These are phyloP conservation scores for Teratosphaeria gauchensis DNA, from an alignment of 2,329 filamentous ascomycete genomes.

Conservation along the genomic window DNA sequence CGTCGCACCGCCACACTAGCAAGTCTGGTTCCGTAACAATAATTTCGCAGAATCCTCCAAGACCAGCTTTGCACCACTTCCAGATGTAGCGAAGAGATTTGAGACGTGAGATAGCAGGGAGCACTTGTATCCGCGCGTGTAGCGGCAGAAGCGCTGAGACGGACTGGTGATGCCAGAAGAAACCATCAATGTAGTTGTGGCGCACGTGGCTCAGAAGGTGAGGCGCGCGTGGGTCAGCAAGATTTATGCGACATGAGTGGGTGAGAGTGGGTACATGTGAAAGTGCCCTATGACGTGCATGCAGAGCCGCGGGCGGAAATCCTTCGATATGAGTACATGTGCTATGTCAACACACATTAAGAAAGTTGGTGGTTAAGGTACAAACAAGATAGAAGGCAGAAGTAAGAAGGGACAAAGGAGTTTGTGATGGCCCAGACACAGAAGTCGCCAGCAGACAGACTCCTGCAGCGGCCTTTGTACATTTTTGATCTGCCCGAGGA, in stretches of 20 bases:
- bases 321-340: too few species aligned
- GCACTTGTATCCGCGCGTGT: background rate
- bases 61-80: background rate
- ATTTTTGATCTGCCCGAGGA: constrained; percentile 70
- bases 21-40: background rate
- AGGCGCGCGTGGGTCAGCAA: background rate
- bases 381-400: background rate
- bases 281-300: background rate
- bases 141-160: background rate
- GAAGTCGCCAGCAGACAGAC: background rate
- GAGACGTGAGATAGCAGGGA: background rate
- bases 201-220: background rate
- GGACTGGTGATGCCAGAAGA: background rate
- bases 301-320: too few species aligned
- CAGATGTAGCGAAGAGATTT: too few species aligned
- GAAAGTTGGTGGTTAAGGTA: background rate
- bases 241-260: background rate
- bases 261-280: background rate
- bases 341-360: too few species aligned
- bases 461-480: constrained; percentile 43
- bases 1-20: background rate
- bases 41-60: background rate
- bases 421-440: background rate
- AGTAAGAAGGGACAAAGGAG: background rate
- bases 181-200: background rate